A percentile compares a stretch with the other conserved stretches of the same genome.
Evolutionary conservation across 2,329 filamentous ascomycete species (phyloP).

Genomic region (Fusarium fujikuroi): DNA sequence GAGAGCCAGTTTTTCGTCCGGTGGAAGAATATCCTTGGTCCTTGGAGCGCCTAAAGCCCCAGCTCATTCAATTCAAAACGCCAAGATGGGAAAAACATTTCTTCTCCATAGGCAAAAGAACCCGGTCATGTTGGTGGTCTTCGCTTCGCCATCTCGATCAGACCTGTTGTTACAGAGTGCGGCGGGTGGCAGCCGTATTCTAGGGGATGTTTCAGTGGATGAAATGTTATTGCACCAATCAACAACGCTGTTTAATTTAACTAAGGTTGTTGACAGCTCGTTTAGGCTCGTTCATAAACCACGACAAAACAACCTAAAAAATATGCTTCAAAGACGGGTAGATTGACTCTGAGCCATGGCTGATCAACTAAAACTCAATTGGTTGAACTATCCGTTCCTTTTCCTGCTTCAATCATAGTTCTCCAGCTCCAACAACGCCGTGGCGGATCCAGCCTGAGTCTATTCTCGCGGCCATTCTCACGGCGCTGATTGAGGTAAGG

Average conservation of each 20-base stretch:
- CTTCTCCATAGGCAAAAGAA: neutral
- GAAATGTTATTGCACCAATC: slow-evolving; percentile 13
- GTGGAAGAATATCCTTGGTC: neutral
- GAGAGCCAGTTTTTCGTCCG: slow-evolving; percentile 9
- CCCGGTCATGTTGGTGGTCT: neutral
- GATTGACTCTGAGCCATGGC: neutral
- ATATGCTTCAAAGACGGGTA: neutral
- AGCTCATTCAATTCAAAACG: slow-evolving; percentile 1
- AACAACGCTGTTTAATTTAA: slow-evolving; percentile 4
- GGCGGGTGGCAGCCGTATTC: neutral
- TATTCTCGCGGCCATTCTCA: neutral
- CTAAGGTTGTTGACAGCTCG: neutral
- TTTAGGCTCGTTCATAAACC: neutral
- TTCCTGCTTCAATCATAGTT: too few species aligned
- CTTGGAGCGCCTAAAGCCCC: neutral
- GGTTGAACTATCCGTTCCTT: neutral
- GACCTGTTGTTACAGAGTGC: slow-evolving; percentile 16
- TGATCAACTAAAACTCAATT: neutral
- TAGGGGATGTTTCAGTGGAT: slow-evolving; percentile 15
- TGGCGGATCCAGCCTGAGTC: neutral
- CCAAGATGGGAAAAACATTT: slow-evolving; percentile 7
- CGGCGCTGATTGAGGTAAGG: neutral
- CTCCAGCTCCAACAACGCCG: neutral
- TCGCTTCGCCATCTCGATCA: neutral
- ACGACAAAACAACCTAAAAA: slow-evolving; percentile 20